Percentiles rank a stretch among this genome's conserved stretches.
Conservation (phyloP, 176 grass and related monocot genomes). For the Aegilops tauschii region DNA sequence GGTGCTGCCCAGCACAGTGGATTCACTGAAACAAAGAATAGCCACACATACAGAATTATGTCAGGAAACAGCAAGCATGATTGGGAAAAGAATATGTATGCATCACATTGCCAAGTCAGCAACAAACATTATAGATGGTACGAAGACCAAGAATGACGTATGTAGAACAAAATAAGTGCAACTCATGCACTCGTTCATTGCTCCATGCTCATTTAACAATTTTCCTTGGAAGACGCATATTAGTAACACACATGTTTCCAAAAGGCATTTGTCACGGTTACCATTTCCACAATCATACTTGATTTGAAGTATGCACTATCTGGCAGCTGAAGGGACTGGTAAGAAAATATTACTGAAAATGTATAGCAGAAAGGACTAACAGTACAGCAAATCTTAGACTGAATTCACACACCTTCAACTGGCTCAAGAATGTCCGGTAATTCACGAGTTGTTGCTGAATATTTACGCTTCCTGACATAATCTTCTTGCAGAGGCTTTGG, state of each 20-base stretch:
- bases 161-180: not conserved
- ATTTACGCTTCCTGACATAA: conserved; percentile 29
- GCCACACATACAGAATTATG: not conserved
- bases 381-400: not conserved
- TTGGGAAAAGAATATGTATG: not conserved
- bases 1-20: conserved; percentile 27
- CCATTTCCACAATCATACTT: not conserved
- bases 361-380: not conserved
- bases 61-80: conserved; percentile 1
- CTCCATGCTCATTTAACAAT: not conserved
- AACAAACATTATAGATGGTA: not conserved
- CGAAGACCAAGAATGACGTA: not conserved
- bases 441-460: conserved; percentile 23
- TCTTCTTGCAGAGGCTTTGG: conserved; percentile 51
- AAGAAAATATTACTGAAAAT: not conserved
- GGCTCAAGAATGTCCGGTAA: conserved; percentile 29
- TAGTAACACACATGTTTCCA: not conserved
- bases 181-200: conserved; percentile 6
- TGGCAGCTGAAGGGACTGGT: not conserved
- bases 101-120: not conserved
- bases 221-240: not conserved
- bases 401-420: conserved; percentile 39
- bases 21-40: conserved; percentile 23
- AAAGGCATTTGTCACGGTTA: not conserved
- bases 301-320: conserved; percentile 8